Evolutionary conservation across 345 rosid genomes (phyloP), one percentile per base, ranked within the genome.

Genomic region (Raphanus raphanistrum): DNA sequence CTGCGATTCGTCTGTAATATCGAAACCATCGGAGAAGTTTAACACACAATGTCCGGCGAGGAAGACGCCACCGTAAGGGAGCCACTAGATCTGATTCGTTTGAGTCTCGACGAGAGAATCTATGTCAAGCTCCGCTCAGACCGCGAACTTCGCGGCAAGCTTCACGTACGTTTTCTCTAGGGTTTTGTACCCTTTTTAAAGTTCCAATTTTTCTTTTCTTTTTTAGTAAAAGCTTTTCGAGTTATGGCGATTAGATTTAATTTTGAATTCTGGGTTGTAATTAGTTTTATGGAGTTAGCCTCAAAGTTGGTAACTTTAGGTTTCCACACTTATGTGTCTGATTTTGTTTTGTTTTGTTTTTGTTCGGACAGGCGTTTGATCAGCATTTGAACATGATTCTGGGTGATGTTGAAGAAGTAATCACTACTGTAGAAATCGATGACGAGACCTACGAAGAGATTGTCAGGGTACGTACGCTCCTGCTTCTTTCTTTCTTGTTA

Each of bases 71-170:
- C 99, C 52, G 98, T 93, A 10, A 93, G 89, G 81, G 99, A 96
- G 88, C 99, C 99, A 6, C 77, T 96, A 87, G 99, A 96, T 89
- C 93, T 96, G 63, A 96, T 96, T 59, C 86, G 98, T 3, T 89
- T 96, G 52, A 96, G 97, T 79, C 97, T 96, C 63, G 99, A 96
- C 77, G 99, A 96, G 86, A 96, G 98, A 67, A 96, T 96, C 83
- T 91, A 93, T 76, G 99, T 96, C 83, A 96, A 96, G 92, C 98
- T 96, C 82, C 91, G 99, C 15, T 90, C 98, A 65, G 99, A 96
- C 66, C 97, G 99, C 35, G 99, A 96, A 71, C 99, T 96, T 74
- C 97, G 99, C 60, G 99, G 99, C 83, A 96, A 96, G 87, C 98
- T 96, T 76, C 99, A 96, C 79, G 99, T 91, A 74, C 25, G 81